Evolutionary conservation across 192 early-diverging fungal species (phyloP), one percentile per base, ranked within the genome.

Genomic region (Rhizoclosmatium sp.): DNA sequence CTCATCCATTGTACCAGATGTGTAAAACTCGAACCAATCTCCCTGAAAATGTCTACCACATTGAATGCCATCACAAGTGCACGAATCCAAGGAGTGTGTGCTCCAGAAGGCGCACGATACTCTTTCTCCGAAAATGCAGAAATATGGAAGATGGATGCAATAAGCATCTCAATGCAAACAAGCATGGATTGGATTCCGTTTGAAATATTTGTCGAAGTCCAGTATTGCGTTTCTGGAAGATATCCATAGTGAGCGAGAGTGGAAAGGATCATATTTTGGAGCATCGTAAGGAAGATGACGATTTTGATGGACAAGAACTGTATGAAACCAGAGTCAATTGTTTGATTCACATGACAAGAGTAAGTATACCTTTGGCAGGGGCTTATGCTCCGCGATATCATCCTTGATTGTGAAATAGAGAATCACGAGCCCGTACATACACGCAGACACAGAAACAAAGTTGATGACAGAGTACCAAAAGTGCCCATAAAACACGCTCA

Each of bases 391-490:
- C 9, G 61, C 47, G 47, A 83, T 70, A 14, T 83, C 78, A 54
- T 80, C 58, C 48, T 89, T 89, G 73, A 94, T 88, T 42, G 86
- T 89, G 16, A 89, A 66, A 70, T 93, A 92, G 59, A 92, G 80
- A 40, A 88, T 66, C 10, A 94, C 80, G 59, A 94, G 84, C 39
- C 85, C 86, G 64, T 90, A 92, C 92, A 93, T 92, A 49, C 90
- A 92, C 3, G 91, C 82, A 0, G 89, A 71, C 41, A 92, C 89
- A 4, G 87, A 88, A 47, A 91, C 81, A 85, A 91, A 90, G 84
- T 92, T 88, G 69, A 94, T 69, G 59, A 87, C 73, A 41, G 85
- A 86, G 41, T 89, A 66, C 85, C 91, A 94, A 41, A 94, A 80
- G 74, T 92, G 85, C 39, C 90, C 93, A 82, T 87, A 93, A 72